Percentiles rank a stretch among this genome's conserved stretches.
Evolutionary conservation across 768 basidiomycete genomes (phyloP).

Genomic region (Hemileccinum rubropunctum): DNA sequence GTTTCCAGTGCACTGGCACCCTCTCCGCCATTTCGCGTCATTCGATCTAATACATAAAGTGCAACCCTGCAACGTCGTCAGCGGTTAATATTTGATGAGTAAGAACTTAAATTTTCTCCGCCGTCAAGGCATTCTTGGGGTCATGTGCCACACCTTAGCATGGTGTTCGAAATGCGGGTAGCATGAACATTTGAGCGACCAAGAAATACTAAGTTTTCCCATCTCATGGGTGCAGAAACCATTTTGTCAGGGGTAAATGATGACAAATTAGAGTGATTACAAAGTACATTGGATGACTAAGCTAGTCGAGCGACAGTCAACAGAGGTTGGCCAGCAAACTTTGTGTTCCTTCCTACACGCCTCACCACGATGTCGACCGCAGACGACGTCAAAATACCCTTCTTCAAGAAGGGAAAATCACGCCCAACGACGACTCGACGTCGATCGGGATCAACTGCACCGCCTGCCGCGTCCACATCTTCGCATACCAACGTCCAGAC

Average conservation of each 20-base stretch:
- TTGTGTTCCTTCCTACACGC: neutral
- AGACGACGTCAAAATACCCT: conserved; percentile 60
- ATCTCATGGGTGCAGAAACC: no score
- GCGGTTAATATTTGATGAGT: neutral
- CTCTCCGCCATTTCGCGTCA: neutral
- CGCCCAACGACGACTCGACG: conserved; percentile 76
- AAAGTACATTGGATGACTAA: conserved; percentile 17
- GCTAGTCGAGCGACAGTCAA: neutral
- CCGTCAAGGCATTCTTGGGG: neutral
- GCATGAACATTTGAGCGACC: neutral
- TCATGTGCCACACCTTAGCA: neutral
- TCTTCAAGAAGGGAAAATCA: conserved; percentile 85
- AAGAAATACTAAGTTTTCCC: no score
- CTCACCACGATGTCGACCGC: conserved; percentile 30
- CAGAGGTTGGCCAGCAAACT: no score
- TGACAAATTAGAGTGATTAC: conserved; percentile 15
- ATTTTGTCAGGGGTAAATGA: conserved; percentile 7
- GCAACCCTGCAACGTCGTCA: neutral
- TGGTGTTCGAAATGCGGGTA: neutral
- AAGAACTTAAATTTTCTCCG: neutral
- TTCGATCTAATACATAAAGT: conserved; percentile 2
- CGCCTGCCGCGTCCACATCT: conserved; percentile 31
- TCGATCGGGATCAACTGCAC: conserved; percentile 58
- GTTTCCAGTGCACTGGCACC: neutral
- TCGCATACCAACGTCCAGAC: conserved; percentile 15